Percentiles rank a stretch among this genome's conserved stretches.
These are phyloP conservation scores for Trichoderma hamatum DNA, from an alignment of 2,329 filamentous ascomycete genomes.

Conservation along the genomic window DNA sequence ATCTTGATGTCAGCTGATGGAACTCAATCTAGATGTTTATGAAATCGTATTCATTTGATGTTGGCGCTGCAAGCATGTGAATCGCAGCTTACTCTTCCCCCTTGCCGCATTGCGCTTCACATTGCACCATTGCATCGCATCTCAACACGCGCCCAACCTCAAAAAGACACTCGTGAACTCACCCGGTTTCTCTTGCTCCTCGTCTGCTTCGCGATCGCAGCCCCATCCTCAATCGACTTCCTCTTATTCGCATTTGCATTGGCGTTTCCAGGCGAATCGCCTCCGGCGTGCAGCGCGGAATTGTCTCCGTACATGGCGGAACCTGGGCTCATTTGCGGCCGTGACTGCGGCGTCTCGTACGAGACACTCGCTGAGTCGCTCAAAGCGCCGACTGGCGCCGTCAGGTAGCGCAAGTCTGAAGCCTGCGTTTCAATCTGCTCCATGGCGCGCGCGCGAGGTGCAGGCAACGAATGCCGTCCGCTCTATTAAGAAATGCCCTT, in stretches of 20 bases:
- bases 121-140: neutral
- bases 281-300: slow-evolving; percentile 46
- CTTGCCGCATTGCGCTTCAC: neutral
- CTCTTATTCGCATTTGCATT: slow-evolving; percentile 41
- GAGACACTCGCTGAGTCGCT: slow-evolving; percentile 38
- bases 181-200: slow-evolving; percentile 64
- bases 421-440: slow-evolving; percentile 59
- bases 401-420: slow-evolving; percentile 57
- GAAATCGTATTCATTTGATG: neutral
- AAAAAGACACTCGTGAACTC: slow-evolving; percentile 35
- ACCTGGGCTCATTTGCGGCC: slow-evolving; percentile 42
- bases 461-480: neutral
- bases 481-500: neutral
- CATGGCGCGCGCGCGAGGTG: slow-evolving; percentile 41
- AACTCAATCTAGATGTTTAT: neutral
- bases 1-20: slow-evolving; percentile 4
- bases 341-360: slow-evolving; percentile 41
- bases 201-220: slow-evolving; percentile 54
- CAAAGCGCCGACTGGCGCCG: slow-evolving; percentile 39
- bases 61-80: neutral
- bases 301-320: slow-evolving; percentile 52
- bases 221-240: slow-evolving; percentile 48
- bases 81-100: neutral
- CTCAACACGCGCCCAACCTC: neutral
- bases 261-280: slow-evolving; percentile 29